Conservation (phyloP, 305 asterid genomes). For the Caryopteris hybrid region DNA sequence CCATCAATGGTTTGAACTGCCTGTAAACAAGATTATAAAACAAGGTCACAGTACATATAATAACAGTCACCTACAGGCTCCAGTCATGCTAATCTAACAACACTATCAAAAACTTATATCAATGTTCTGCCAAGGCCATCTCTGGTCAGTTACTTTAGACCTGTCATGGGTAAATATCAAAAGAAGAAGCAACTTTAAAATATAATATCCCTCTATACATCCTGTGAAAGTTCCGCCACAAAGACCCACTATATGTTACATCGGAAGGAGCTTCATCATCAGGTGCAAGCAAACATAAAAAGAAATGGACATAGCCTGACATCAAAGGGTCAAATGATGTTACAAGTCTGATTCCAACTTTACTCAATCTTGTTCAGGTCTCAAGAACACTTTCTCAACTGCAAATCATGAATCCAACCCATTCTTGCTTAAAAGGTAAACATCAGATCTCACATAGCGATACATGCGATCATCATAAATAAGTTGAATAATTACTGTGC, state of each 20-base stretch:
- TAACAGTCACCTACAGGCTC: conserved; percentile 7
- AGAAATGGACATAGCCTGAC: neutral
- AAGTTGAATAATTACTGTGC: neutral
- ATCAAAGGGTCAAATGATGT: no score
- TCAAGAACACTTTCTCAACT: neutral
- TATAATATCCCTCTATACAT: neutral
- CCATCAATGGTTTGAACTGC: conserved; percentile 94
- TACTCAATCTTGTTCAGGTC: neutral
- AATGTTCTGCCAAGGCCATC: no score
- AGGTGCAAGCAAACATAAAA: neutral
- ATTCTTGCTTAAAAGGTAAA: neutral
- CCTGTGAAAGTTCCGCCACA: neutral
- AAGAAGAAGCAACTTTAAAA: neutral
- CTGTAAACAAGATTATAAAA: conserved; percentile 34
- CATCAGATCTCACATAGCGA: neutral
- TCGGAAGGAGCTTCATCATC: neutral
- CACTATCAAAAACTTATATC: neutral
- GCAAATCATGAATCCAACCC: neutral
- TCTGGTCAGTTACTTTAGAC: neutral
- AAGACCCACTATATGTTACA: neutral
- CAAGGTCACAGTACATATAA: neutral
- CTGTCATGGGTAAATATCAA: neutral
- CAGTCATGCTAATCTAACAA: neutral
- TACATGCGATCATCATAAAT: neutral
- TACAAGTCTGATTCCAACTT: neutral